Percentiles rank a stretch among this genome's conserved stretches.
phyloP scores from a whole-genome alignment of 768 basidiomycete genomes.

The Mycena galericulata region DNA sequence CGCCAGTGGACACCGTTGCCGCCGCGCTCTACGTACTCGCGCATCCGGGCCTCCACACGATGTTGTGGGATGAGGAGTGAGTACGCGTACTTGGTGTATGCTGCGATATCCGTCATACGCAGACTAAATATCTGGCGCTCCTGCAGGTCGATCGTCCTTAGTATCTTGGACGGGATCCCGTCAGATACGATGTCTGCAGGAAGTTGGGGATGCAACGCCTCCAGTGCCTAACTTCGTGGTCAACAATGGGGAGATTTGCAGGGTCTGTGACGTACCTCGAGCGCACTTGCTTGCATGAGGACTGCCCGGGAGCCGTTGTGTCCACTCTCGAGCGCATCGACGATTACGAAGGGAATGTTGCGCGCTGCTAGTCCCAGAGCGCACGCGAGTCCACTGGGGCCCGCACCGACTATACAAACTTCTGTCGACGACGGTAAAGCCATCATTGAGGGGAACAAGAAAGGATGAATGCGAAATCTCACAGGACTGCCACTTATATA shows the following conservation, averaged over 20 bases:
- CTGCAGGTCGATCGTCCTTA: conserved; percentile 52
- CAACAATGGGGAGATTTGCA: neutral
- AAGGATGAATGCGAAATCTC: no score
- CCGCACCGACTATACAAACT: conserved; percentile 34
- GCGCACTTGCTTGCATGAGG: conserved; percentile 57
- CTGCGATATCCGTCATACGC: conserved; percentile 34
- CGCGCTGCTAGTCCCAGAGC: conserved; percentile 51
- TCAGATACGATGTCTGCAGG: conserved; percentile 5
- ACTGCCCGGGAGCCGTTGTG: conserved; percentile 55
- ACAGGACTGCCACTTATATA: no score
- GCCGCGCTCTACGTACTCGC: conserved; percentile 40
- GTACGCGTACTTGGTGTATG: conserved; percentile 53
- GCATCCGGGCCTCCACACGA: conserved; percentile 52
- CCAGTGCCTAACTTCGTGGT: conserved; percentile 33
- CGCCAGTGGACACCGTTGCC: conserved; percentile 48
- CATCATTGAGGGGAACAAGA: no score
- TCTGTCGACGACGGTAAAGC: conserved; percentile 17
- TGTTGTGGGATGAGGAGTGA: conserved; percentile 51
- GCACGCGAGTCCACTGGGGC: conserved; percentile 36
- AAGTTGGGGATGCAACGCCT: neutral
- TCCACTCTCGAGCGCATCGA: conserved; percentile 50
- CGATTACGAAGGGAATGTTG: conserved; percentile 51
- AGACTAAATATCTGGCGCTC: conserved; percentile 47
- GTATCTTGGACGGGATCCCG: conserved; percentile 39
- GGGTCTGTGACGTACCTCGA: conserved; percentile 50